Conservation (phyloP, 148 eudicot species). For the Drosera capensis region DNA sequence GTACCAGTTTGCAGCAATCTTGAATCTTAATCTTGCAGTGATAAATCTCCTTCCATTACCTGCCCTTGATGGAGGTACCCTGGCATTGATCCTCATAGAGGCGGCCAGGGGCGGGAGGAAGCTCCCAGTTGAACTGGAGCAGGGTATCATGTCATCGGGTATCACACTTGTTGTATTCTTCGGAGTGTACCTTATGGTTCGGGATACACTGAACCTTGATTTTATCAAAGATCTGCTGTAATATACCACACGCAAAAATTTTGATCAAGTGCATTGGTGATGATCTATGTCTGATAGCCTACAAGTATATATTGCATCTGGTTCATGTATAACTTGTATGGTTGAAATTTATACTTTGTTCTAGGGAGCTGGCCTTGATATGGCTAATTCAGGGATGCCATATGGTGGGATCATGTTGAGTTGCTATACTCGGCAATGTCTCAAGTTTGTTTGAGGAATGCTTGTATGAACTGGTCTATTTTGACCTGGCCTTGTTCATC, state of each 20-base stretch:
- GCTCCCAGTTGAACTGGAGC: conserved; percentile 82
- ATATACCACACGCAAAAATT: conserved; percentile 5
- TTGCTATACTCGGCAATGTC: too few species aligned
- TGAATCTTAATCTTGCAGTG: conserved; percentile 85
- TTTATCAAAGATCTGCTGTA: conserved; percentile 66
- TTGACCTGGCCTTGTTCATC: too few species aligned
- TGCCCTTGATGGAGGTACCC: conserved; percentile 86
- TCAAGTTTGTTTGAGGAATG: too few species aligned
- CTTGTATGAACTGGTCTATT: too few species aligned
- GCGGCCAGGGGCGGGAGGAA: conserved; percentile 92
- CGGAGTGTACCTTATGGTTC: conserved; percentile 67
- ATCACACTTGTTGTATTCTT: conserved; percentile 55
- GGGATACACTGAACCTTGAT: conserved; percentile 85
- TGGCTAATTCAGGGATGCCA: too few species aligned
- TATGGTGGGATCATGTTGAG: too few species aligned
- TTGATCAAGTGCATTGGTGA: background rate
- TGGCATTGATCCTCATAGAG: conserved; percentile 82
- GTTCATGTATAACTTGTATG: too few species aligned
- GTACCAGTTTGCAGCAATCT: conserved; percentile 82
- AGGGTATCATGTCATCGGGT: conserved; percentile 87
- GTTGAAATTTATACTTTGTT: too few species aligned
- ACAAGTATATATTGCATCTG: background rate
- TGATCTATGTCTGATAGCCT: background rate
- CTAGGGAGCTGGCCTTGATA: too few species aligned
- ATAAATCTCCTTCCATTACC: conserved; percentile 94